Percentiles rank a stretch among this genome's conserved stretches.
phyloP scores from a whole-genome alignment of 208 protist species.

The Leishmania turanica region DNA sequence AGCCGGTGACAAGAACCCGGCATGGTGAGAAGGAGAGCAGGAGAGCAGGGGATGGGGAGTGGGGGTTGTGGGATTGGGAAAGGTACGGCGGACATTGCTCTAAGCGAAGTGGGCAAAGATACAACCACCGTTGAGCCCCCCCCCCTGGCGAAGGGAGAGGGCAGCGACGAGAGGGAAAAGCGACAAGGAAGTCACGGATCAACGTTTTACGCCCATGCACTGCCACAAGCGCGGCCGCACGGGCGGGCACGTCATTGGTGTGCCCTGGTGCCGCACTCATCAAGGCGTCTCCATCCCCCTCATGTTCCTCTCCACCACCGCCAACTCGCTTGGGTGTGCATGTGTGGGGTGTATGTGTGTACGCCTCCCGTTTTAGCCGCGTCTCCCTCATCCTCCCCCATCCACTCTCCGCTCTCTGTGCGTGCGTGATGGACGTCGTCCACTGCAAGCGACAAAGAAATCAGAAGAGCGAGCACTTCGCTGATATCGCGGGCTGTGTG shows the following conservation, averaged over 20 bases:
- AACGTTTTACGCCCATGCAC: not conserved
- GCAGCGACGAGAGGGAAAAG: not conserved
- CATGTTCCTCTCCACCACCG: not conserved
- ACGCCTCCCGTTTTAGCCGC: not conserved
- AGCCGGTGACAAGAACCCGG: not conserved
- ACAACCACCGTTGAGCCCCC: not conserved
- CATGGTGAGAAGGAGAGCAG: not conserved
- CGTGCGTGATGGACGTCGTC: too few relatives aligned
- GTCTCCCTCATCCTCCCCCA: not conserved
- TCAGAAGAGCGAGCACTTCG: too few relatives aligned
- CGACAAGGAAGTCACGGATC: not conserved
- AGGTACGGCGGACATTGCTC: not conserved
- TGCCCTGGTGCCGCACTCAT: not conserved
- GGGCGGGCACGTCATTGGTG: not conserved
- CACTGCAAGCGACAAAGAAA: too few relatives aligned
- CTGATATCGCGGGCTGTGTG: too few relatives aligned
- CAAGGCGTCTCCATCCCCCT: not conserved
- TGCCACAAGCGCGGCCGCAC: not conserved
- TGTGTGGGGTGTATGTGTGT: slow-evolving; percentile 7
- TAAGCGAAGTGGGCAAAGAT: not conserved
- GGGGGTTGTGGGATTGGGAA: not conserved
- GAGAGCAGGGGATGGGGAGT: not conserved
- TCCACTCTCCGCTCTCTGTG: too few relatives aligned
- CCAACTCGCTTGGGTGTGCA: not conserved
- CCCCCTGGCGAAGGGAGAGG: not conserved